These are phyloP conservation scores for Rhizophagus prolifer DNA, from an alignment of 192 early-diverging fungal species.

Conservation along the genomic window DNA sequence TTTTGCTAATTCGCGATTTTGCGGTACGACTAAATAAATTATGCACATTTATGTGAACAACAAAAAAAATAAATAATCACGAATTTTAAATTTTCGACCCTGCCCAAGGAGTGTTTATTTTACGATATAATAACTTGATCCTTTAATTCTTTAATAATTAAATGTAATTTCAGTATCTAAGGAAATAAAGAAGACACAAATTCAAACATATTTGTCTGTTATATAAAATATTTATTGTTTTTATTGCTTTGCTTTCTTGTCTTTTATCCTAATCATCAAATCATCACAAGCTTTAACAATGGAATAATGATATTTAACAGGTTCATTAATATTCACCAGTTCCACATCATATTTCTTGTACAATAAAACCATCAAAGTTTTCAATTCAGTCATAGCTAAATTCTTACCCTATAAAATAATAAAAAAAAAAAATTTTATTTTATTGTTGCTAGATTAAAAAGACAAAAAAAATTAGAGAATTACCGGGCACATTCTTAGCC, in stretches of 20 bases:
- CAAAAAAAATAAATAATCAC: too few relatives aligned
- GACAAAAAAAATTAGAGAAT: neutral
- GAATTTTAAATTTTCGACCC: too few relatives aligned
- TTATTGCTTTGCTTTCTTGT: neutral
- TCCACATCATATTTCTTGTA: constrained; percentile 13
- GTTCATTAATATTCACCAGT: neutral
- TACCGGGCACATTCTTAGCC: constrained; percentile 15
- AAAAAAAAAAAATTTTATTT: neutral
- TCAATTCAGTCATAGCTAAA: constrained; percentile 3
- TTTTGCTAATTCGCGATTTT: too few relatives aligned
- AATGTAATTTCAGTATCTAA: too few relatives aligned
- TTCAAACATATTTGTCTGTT: too few relatives aligned
- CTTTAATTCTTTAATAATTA: too few relatives aligned
- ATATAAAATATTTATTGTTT: too few relatives aligned
- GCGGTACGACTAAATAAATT: too few relatives aligned
- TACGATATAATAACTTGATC: too few relatives aligned
- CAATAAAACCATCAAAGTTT: constrained; percentile 1
- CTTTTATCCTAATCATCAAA: neutral
- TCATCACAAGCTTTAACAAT: constrained; percentile 1
- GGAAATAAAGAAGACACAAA: too few relatives aligned
- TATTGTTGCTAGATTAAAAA: neutral
- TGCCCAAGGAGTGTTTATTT: too few relatives aligned
- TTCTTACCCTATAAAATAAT: neutral
- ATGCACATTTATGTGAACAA: too few relatives aligned
- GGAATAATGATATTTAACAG: constrained; percentile 5